These are phyloP conservation scores for Nannochloropsis oceanica DNA, from an alignment of 108 stramenopile species.

Conservation along the genomic window DNA sequence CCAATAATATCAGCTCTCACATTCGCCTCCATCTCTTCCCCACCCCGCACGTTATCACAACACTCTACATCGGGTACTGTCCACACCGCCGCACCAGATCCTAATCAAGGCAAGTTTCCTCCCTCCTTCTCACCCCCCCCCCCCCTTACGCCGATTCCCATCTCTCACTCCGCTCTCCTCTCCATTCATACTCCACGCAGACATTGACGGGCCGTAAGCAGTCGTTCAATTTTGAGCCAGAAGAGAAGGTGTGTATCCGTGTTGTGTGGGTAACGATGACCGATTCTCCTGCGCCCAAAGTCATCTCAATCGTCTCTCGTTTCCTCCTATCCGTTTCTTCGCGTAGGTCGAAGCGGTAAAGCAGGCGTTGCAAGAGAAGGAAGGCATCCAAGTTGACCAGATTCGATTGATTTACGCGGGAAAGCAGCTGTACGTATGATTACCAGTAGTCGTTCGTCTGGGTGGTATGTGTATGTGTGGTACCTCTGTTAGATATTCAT, in stretches of 20 bases:
- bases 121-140: background rate
- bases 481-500: too few relatives aligned
- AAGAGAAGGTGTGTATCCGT: conserved; percentile 60
- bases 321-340: background rate
- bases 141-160: background rate
- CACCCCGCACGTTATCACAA: too few relatives aligned
- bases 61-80: too few relatives aligned
- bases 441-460: too few relatives aligned
- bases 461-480: too few relatives aligned
- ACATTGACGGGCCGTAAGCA: conserved; percentile 68
- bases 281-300: background rate
- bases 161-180: background rate
- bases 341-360: conserved; percentile 50
- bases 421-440: conserved; percentile 53
- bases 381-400: conserved; percentile 80
- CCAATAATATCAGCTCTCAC: too few relatives aligned
- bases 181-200: conserved; percentile 58
- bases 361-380: conserved; percentile 94
- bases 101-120: background rate
- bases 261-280: background rate
- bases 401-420: conserved; percentile 95
- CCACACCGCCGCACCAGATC: background rate
- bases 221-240: conserved; percentile 89
- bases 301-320: background rate
- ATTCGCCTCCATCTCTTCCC: too few relatives aligned